These are phyloP conservation scores for Bocquillonia castaneifolia DNA, from an alignment of 441 rosid genomes.

Conservation along the genomic window DNA sequence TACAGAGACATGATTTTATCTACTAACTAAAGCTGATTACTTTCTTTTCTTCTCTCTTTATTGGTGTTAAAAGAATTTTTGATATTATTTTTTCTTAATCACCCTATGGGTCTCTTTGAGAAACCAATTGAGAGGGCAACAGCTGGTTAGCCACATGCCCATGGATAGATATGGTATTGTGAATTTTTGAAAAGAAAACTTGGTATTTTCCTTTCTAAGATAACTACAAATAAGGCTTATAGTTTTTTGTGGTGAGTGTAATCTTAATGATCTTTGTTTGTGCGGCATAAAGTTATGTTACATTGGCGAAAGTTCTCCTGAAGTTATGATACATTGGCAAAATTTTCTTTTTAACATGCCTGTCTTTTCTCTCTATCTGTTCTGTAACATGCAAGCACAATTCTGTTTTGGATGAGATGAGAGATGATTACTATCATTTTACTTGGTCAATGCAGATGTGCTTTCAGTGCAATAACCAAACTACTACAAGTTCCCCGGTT, in stretches of 20 bases:
- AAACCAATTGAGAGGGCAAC: neutral
- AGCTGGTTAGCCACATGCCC: neutral
- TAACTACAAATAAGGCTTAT: neutral
- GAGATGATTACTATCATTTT: neutral
- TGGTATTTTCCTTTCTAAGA: neutral
- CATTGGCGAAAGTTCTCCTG: too few species aligned
- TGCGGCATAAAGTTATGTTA: neutral
- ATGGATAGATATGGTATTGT: neutral
- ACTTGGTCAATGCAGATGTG: conserved; percentile 58
- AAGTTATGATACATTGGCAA: neutral
- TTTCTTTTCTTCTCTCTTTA: too few species aligned
- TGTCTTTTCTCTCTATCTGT: neutral
- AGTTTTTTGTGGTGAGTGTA: neutral
- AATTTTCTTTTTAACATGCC: neutral
- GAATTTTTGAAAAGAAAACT: neutral
- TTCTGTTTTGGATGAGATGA: conserved; percentile 7
- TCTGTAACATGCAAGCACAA: neutral
- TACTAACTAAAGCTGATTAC: neutral
- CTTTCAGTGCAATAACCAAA: conserved; percentile 83
- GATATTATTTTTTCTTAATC: neutral
- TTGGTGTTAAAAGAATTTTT: neutral
- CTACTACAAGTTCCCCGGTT: conserved; percentile 64
- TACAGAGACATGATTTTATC: neutral
- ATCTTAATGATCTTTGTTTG: neutral
- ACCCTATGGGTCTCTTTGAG: neutral